phyloP scores from a whole-genome alignment of 1,139 yeast species.

The Geotrichum fermentans region DNA sequence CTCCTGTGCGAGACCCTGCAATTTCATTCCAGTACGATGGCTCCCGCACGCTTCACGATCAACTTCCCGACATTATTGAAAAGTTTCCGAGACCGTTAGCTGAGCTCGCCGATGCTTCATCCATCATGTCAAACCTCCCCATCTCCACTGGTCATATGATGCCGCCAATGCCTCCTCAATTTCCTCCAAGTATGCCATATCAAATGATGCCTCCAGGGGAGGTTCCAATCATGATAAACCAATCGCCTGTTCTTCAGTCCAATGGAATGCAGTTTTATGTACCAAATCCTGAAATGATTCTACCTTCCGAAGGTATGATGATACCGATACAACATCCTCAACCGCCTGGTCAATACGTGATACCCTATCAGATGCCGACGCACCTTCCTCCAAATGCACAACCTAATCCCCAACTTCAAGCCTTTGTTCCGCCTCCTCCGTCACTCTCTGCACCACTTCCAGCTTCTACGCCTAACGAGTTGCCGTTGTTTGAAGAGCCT shows the following conservation, averaged over 20 bases:
- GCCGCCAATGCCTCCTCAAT: constrained; percentile 14
- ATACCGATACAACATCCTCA: constrained; percentile 2
- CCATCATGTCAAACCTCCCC: constrained; percentile 22
- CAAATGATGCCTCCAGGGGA: constrained; percentile 4
- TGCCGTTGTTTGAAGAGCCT: neutral
- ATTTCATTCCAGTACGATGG: constrained; percentile 40
- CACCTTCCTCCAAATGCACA: neutral
- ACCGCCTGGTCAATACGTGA: constrained; percentile 1
- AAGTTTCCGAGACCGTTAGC: constrained; percentile 34
- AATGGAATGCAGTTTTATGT: constrained; percentile 4
- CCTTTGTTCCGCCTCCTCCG: neutral
- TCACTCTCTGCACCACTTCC: neutral
- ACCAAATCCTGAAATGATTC: neutral
- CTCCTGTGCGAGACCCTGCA: constrained; percentile 43
- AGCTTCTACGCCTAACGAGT: neutral
- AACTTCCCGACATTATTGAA: constrained; percentile 34
- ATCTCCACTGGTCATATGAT: constrained; percentile 16
- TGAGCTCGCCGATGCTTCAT: constrained; percentile 35
- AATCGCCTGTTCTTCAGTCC: constrained; percentile 4
- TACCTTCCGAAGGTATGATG: constrained; percentile 1
- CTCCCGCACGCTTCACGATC: constrained; percentile 38
- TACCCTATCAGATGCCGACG: neutral
- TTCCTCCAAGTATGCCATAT: constrained; percentile 1
- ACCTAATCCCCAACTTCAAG: neutral
- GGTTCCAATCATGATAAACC: neutral